Evolutionary conservation across 2,329 filamentous ascomycete genomes (phyloP).

Genomic region (Nannizziopsis arthrosporioides): DNA sequence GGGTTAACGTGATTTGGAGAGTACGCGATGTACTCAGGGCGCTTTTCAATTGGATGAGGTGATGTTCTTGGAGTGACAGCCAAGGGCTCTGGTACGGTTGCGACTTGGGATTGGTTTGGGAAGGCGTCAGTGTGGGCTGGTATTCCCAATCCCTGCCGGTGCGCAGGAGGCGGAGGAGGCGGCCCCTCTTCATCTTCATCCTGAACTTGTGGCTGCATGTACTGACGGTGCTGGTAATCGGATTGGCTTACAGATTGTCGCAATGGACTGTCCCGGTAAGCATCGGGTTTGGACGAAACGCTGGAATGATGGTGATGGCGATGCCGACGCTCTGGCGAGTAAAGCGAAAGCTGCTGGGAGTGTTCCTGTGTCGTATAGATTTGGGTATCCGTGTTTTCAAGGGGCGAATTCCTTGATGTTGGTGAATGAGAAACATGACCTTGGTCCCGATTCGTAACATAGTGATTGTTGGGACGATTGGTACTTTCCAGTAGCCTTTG

Average conservation of each 20-base stretch:
- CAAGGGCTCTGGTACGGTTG: constrained; percentile 20
- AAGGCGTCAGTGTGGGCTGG: constrained; percentile 9
- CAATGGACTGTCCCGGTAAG: constrained; percentile 21
- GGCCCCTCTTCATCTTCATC: constrained; percentile 20
- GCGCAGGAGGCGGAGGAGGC: constrained; percentile 26
- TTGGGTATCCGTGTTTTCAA: constrained; percentile 3
- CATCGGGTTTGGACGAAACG: constrained; percentile 15
- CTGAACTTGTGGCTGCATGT: constrained; percentile 14
- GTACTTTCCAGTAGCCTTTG: constrained; percentile 11
- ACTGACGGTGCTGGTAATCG: constrained; percentile 15
- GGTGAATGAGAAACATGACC: constrained; percentile 10
- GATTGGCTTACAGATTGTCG: constrained; percentile 20
- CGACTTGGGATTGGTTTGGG: constrained; percentile 13
- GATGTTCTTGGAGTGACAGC: constrained; percentile 16
- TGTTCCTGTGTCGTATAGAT: not conserved
- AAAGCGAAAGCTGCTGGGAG: not conserved
- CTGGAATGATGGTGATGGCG: constrained; percentile 15
- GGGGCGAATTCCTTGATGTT: constrained; percentile 9
- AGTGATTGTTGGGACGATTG: constrained; percentile 9
- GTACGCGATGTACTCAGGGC: constrained; percentile 15
- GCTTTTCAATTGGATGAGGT: constrained; percentile 6
- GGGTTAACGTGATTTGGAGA: constrained; percentile 11
- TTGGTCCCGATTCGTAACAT: constrained; percentile 8
- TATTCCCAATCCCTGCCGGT: constrained; percentile 18
- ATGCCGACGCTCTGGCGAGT: not conserved